Evolutionary conservation across 768 basidiomycete species (phyloP).

Genomic region (Exidia glandulosa): DNA sequence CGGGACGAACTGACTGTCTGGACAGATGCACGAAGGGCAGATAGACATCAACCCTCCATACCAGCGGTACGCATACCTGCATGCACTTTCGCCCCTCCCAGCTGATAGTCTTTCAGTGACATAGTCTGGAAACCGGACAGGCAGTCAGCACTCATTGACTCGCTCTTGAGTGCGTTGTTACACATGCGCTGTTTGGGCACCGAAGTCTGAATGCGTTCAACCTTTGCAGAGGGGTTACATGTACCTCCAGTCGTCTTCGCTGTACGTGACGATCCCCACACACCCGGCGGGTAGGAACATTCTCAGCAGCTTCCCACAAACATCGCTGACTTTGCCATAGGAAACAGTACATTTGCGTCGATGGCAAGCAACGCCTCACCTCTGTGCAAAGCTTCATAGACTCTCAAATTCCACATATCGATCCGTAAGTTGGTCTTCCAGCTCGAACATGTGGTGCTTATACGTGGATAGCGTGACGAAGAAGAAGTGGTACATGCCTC

Average conservation of each 20-base stretch:
- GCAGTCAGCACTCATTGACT: conserved; percentile 1
- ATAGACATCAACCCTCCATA: neutral
- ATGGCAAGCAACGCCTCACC: conserved; percentile 44
- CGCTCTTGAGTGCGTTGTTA: neutral
- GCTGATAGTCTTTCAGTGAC: neutral
- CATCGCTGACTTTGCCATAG: neutral
- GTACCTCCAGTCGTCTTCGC: neutral
- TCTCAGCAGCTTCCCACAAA: neutral
- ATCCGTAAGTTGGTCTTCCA: no score
- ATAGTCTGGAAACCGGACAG: neutral
- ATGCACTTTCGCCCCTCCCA: neutral
- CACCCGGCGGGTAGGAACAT: neutral
- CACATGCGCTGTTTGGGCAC: neutral
- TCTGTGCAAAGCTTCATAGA: conserved; percentile 38
- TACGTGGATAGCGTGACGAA: neutral
- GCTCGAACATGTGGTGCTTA: neutral
- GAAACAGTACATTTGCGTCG: conserved; percentile 33
- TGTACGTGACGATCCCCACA: neutral
- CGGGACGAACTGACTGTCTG: neutral
- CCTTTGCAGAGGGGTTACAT: neutral
- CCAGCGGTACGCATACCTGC: neutral
- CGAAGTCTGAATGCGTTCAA: neutral
- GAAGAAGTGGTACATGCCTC: neutral
- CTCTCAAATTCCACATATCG: neutral
- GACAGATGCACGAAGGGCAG: neutral